Evolutionary conservation across 148 eudicot species (phyloP).

Genomic region (Dianthus caryophyllus): DNA sequence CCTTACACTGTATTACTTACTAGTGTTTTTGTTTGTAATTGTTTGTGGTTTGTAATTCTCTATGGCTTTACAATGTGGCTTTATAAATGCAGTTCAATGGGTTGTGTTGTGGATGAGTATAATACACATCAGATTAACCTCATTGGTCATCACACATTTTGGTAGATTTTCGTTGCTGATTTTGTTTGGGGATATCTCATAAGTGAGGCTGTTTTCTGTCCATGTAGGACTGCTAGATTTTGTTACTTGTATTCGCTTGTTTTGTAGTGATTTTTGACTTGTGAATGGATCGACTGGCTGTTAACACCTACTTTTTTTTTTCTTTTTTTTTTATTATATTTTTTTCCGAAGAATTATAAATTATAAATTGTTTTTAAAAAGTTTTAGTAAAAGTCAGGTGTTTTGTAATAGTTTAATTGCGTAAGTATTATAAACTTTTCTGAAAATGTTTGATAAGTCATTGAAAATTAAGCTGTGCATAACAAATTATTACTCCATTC

Average conservation of each 20-base stretch:
- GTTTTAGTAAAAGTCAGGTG: no score
- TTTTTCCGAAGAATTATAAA: no score
- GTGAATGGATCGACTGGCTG: no score
- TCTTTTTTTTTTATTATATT: no score
- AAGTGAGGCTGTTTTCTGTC: slow-evolving; percentile 21
- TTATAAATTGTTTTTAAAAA: no score
- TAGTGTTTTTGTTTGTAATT: neutral
- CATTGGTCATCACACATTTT: slow-evolving; percentile 40
- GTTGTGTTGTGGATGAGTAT: slow-evolving; percentile 41
- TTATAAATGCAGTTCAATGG: slow-evolving; percentile 27
- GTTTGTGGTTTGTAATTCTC: slow-evolving; percentile 7
- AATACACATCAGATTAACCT: slow-evolving; percentile 33
- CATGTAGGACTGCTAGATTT: slow-evolving; percentile 23
- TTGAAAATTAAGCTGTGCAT: no score
- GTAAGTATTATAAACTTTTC: no score
- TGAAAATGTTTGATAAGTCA: no score
- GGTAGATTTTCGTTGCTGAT: slow-evolving; percentile 21
- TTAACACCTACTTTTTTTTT: no score
- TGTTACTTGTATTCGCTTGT: slow-evolving; percentile 5
- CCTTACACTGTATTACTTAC: neutral
- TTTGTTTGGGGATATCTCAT: slow-evolving; percentile 15
- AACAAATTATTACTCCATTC: no score
- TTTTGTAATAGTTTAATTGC: no score
- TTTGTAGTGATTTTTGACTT: neutral
- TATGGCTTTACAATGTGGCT: slow-evolving; percentile 2